A percentile compares a stretch with the other conserved stretches of the same genome.
phyloP scores from a whole-genome alignment of 2,329 filamentous ascomycete species.

The Hypoxylon rubiginosum region DNA sequence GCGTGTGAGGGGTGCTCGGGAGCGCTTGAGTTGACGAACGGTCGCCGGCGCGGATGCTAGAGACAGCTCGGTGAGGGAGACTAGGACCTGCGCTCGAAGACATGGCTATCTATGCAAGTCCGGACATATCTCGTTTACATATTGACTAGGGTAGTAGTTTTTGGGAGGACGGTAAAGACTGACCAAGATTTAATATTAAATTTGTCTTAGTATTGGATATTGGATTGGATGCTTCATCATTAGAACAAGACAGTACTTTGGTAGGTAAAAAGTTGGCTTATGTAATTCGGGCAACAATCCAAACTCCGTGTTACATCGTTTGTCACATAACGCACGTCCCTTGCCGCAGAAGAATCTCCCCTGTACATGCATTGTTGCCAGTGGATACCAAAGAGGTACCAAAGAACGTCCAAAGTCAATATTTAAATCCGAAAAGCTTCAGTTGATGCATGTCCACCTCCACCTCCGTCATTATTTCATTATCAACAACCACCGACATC shows the following conservation, averaged over 20 bases:
- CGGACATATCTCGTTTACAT: constrained; percentile 27
- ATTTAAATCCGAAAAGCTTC: constrained; percentile 39
- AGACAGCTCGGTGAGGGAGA: constrained; percentile 70
- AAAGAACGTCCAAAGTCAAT: constrained; percentile 49
- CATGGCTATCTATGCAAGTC: constrained; percentile 52
- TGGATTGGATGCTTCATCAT: neutral
- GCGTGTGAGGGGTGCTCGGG: constrained; percentile 71
- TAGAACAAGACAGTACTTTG: neutral
- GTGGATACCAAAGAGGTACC: constrained; percentile 49
- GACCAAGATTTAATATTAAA: neutral
- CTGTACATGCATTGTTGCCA: constrained; percentile 45
- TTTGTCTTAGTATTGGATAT: neutral
- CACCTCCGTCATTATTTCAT: neutral
- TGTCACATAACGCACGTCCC: neutral
- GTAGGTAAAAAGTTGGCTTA: neutral
- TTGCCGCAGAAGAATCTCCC: neutral
- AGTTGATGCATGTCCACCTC: constrained; percentile 13
- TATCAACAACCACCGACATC: neutral
- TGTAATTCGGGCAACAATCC: neutral
- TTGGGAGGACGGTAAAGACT: neutral
- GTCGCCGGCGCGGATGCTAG: constrained; percentile 66
- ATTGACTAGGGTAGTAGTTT: neutral
- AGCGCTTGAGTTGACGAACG: constrained; percentile 50
- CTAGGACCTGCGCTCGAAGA: constrained; percentile 59
- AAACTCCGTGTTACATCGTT: neutral